phyloP scores from a whole-genome alignment of 371 early-diverging fungal species.

The Dinochytrium kinnereticum region DNA sequence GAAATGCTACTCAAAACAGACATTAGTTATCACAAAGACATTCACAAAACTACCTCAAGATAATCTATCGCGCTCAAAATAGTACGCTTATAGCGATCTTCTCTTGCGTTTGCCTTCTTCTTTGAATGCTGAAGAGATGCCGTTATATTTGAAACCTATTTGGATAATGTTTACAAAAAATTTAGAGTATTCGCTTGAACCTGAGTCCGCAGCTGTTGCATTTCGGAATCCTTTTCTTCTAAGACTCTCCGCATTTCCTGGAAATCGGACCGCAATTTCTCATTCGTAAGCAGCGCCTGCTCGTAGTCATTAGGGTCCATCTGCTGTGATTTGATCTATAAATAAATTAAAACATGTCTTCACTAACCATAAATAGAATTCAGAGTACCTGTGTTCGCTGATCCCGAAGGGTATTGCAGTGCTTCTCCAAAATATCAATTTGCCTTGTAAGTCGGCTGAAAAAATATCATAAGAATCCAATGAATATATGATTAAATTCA shows the following conservation, averaged over 20 bases:
- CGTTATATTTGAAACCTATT: conserved; percentile 1
- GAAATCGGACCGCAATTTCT: conserved; percentile 24
- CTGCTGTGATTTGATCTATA: background rate
- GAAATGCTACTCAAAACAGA: conserved; percentile 14
- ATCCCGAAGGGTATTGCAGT: conserved; percentile 16
- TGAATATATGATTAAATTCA: background rate
- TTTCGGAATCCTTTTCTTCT: conserved; percentile 26
- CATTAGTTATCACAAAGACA: background rate
- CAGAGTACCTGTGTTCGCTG: conserved; percentile 6
- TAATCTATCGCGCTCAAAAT: conserved; percentile 30
- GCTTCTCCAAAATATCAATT: conserved; percentile 27
- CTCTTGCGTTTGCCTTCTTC: conserved; percentile 23
- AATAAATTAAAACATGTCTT: background rate
- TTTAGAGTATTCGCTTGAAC: background rate
- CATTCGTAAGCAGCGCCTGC: conserved; percentile 14
- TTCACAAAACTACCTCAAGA: conserved; percentile 17
- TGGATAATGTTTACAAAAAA: background rate
- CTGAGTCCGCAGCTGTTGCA: conserved; percentile 20
- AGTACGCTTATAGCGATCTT: conserved; percentile 24
- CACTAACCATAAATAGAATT: no score
- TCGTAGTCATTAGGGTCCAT: conserved; percentile 6
- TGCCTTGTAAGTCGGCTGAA: background rate
- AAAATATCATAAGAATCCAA: no score
- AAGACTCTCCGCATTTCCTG: conserved; percentile 4
- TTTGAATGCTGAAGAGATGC: conserved; percentile 20